Evolutionary conservation across 2,329 filamentous ascomycete species (phyloP).

Genomic region (Pestalotiopsis fici): DNA sequence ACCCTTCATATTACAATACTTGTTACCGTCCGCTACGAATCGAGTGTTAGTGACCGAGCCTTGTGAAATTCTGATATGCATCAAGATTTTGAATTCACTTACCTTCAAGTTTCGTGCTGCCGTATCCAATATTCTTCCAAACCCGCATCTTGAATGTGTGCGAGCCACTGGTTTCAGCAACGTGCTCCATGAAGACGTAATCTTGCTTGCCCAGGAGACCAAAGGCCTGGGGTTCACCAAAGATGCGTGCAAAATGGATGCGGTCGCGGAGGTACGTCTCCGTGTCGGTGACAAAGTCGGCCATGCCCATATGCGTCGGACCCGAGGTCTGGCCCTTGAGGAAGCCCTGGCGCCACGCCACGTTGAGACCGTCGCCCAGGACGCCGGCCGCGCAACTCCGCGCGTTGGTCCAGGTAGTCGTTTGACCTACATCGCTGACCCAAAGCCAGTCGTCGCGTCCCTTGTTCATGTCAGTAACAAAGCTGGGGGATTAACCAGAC

Average conservation of each 20-base stretch:
- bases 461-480: background rate
- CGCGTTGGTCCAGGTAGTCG: slow-evolving; percentile 22
- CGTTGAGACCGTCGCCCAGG: slow-evolving; percentile 21
- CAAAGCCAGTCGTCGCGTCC: slow-evolving; percentile 25
- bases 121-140: slow-evolving; percentile 23
- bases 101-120: slow-evolving; percentile 18
- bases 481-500: background rate
- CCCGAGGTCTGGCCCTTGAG: slow-evolving; percentile 11
- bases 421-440: slow-evolving; percentile 17
- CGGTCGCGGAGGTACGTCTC: slow-evolving; percentile 9
- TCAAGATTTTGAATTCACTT: background rate
- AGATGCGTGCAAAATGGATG: slow-evolving; percentile 25
- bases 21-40: slow-evolving; percentile 22
- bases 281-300: background rate
- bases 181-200: slow-evolving; percentile 21
- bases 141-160: slow-evolving; percentile 15
- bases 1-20: slow-evolving; percentile 31
- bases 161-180: background rate
- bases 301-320: slow-evolving; percentile 14
- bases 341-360: slow-evolving; percentile 20
- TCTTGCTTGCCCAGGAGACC: slow-evolving; percentile 11
- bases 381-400: slow-evolving; percentile 17
- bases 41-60: background rate
- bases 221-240: slow-evolving; percentile 14
- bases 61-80: no score